These are phyloP conservation scores for Anthoceros angustus DNA, from an alignment of 225 moss, liverwort and hornwort species.

Conservation along the genomic window DNA sequence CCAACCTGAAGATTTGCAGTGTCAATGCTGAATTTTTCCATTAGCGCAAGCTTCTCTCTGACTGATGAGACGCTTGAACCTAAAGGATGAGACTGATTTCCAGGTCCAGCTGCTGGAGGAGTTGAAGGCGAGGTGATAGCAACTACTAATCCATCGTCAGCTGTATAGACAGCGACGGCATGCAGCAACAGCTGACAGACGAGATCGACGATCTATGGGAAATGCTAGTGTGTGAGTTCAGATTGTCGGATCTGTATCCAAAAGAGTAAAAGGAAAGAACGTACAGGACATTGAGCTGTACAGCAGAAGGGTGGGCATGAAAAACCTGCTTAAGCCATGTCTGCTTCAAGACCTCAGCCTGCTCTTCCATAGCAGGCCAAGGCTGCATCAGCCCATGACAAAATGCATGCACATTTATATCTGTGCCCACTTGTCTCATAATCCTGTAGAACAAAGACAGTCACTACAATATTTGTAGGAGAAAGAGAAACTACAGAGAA, in stretches of 20 bases:
- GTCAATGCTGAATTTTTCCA: conserved; percentile 88
- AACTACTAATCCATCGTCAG: conserved; percentile 71
- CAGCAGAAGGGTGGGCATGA: conserved; percentile 7
- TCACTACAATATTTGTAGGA: conserved; percentile 6
- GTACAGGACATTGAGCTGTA: background rate
- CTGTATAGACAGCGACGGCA: conserved; percentile 71
- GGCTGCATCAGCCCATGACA: conserved; percentile 94
- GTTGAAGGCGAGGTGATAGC: conserved; percentile 37
- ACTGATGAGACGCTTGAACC: conserved; percentile 35
- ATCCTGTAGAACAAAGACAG: conserved; percentile 26
- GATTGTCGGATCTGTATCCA: no score
- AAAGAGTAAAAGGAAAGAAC: background rate
- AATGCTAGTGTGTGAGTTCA: background rate
- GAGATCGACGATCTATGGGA: conserved; percentile 86
- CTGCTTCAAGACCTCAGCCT: conserved; percentile 76
- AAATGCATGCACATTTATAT: conserved; percentile 86
- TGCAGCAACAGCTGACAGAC: conserved; percentile 86
- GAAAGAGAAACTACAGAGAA: conserved; percentile 5
- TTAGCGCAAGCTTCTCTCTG: conserved; percentile 56
- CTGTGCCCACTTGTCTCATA: conserved; percentile 94
- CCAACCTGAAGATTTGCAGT: conserved; percentile 77
- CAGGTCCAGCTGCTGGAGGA: conserved; percentile 9
- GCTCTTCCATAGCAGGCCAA: conserved; percentile 97
- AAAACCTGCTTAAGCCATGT: conserved; percentile 83
- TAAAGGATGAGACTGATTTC: conserved; percentile 16